Conservation (phyloP, 306 rosid genomes). For the Morella rubra region DNA sequence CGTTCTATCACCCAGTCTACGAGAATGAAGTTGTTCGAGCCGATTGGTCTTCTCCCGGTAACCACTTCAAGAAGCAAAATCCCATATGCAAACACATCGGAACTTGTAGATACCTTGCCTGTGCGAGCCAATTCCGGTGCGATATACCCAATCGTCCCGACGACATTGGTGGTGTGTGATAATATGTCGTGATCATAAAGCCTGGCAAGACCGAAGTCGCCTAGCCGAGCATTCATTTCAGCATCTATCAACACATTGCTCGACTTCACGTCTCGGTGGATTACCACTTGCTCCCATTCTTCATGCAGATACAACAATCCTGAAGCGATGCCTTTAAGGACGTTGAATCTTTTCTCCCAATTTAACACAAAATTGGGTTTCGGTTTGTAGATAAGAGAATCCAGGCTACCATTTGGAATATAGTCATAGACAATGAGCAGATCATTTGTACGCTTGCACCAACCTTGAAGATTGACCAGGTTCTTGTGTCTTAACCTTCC, state of each 20-base stretch:
- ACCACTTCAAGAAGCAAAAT: slow-evolving; percentile 67
- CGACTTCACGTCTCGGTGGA: slow-evolving; percentile 67
- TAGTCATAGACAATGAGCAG: slow-evolving; percentile 69
- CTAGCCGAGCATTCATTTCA: slow-evolving; percentile 50
- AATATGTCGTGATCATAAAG: slow-evolving; percentile 52
- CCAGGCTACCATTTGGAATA: slow-evolving; percentile 63
- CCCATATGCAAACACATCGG: slow-evolving; percentile 70
- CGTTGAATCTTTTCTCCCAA: slow-evolving; percentile 58
- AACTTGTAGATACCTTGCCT: slow-evolving; percentile 49
- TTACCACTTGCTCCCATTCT: slow-evolving; percentile 73
- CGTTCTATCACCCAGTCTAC: slow-evolving; percentile 63
- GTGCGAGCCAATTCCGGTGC: slow-evolving; percentile 69
- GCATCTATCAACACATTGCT: slow-evolving; percentile 59
- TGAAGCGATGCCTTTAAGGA: slow-evolving; percentile 59
- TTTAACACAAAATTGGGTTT: slow-evolving; percentile 31
- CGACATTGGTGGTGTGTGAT: slow-evolving; percentile 69
- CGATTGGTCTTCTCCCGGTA: slow-evolving; percentile 52
- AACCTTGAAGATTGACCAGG: slow-evolving; percentile 74
- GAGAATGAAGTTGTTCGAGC: slow-evolving; percentile 42
- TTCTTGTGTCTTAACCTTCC: slow-evolving; percentile 76
- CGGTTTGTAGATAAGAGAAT: slow-evolving; percentile 38
- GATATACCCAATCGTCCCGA: slow-evolving; percentile 78
- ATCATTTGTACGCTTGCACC: slow-evolving; percentile 72
- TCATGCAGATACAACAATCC: slow-evolving; percentile 73
- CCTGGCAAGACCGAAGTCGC: slow-evolving; percentile 80